Conservation (phyloP, 1,139 yeast species). For the Blastobotrys petasosporus region DNA sequence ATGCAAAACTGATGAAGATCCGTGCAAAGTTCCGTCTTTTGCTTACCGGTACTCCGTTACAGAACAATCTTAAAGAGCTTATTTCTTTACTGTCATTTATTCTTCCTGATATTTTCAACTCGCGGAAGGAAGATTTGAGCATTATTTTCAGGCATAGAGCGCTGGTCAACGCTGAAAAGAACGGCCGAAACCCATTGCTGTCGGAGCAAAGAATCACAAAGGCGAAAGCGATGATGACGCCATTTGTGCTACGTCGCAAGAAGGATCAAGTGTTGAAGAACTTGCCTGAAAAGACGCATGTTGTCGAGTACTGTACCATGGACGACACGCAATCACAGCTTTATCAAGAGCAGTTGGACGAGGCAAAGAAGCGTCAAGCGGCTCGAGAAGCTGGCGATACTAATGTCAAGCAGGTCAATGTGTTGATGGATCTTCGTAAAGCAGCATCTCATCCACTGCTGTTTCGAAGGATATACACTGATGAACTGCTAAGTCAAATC, state of each 20-base stretch:
- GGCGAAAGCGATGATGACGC: constrained; percentile 98
- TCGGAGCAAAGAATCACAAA: constrained; percentile 87
- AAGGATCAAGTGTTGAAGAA: constrained; percentile 88
- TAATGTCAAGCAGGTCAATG: constrained; percentile 39
- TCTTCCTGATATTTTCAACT: constrained; percentile 74
- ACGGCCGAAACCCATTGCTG: constrained; percentile 63
- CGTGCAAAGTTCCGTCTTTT: constrained; percentile 74
- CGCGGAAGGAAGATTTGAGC: constrained; percentile 75
- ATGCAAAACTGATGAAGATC: constrained; percentile 75
- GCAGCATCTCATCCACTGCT: constrained; percentile 96
- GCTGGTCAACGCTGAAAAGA: constrained; percentile 47
- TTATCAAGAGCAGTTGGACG: constrained; percentile 52
- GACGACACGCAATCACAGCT: constrained; percentile 51
- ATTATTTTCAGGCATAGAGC: constrained; percentile 81
- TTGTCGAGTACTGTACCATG: constrained; percentile 60
- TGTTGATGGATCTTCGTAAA: constrained; percentile 87
- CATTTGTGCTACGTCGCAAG: constrained; percentile 86
- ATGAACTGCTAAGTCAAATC: constrained; percentile 55
- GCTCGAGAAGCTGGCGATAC: constrained; percentile 36
- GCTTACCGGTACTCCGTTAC: constrained; percentile 95
- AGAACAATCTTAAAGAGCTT: constrained; percentile 82
- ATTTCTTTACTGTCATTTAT: constrained; percentile 87
- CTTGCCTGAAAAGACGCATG: constrained; percentile 69
- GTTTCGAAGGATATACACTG: constrained; percentile 62
- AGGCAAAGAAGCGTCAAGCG: constrained; percentile 46